A percentile compares a stretch with the other conserved stretches of the same genome.
Conservation (phyloP, 2,329 filamentous ascomycete genomes). For the Aureobasidium subglaciale region DNA sequence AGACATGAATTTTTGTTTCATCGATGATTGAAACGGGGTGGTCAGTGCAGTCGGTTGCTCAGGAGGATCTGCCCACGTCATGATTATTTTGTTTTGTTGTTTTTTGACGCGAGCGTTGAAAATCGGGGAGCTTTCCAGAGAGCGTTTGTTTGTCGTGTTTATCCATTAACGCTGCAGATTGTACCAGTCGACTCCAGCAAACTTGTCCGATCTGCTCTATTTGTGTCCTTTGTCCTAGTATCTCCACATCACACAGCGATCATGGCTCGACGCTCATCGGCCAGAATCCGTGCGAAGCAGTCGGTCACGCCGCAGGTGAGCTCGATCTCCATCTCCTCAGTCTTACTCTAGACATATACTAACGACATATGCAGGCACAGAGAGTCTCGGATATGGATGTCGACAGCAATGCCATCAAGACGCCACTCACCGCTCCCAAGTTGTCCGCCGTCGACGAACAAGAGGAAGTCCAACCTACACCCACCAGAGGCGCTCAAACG, state of each 20-base stretch:
- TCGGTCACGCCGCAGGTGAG: slow-evolving; percentile 23
- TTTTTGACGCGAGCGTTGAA: neutral
- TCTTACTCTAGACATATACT: neutral
- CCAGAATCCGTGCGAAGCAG: slow-evolving; percentile 26
- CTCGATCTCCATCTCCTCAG: neutral
- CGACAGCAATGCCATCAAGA: slow-evolving; percentile 26
- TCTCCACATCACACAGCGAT: neutral
- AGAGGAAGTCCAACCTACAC: slow-evolving; percentile 31
- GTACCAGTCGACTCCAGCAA: neutral
- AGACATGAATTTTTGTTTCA: neutral
- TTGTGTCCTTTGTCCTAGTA: neutral
- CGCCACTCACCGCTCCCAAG: slow-evolving; percentile 30
- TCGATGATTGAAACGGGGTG: neutral
- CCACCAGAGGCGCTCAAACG: slow-evolving; percentile 28
- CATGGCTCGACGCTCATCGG: slow-evolving; percentile 30
- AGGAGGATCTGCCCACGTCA: neutral
- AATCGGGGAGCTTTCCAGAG: neutral
- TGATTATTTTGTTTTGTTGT: neutral
- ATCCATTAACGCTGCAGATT: neutral
- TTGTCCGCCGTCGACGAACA: slow-evolving; percentile 42
- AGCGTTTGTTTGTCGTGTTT: slow-evolving; percentile 1
- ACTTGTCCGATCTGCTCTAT: neutral
- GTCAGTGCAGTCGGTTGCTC: neutral
- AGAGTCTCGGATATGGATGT: slow-evolving; percentile 27
- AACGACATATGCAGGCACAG: slow-evolving; percentile 4